Base-by-base conservation (phyloP, 2,329 filamentous ascomycete species). In the Fusarium falciforme region DNA sequence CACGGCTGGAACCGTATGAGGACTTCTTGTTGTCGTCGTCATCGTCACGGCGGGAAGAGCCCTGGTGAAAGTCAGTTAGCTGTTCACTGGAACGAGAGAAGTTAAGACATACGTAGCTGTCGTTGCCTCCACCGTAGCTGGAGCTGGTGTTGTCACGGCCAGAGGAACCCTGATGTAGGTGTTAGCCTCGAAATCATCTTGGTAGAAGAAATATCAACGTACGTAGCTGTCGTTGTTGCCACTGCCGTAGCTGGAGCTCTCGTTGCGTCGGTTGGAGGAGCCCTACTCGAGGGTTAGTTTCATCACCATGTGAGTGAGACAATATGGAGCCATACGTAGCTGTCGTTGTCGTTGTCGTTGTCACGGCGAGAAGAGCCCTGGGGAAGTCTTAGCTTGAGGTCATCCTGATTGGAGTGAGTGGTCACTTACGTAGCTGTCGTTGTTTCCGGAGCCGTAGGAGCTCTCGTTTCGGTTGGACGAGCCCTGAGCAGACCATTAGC, bases 361-460 rank as follows among this genome's bases (percentile, higher is more conserved):
- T 49, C 22, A 27, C 44, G 44, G 44, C 25, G 20, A 49, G 44
- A 49, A 27, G 44, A 49, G 44, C 44, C 44, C 44, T 49, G 14
- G 5, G 5, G 11, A 3, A 49, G 44, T 49, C 14, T 49, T 49
- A 49, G 44, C 25, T 27, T 27, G 16, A 27, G 14, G 44, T 12
- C 7, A 49, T 29, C 6, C 7, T 11, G 9, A 6, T 11, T 7
- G 2, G 25, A 49, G 16, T 17, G 16, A 49, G 22, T 6, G 25
- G 14, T 27, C 44, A 42, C 72, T 29, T 63, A 70, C 72, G 42
- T 62, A 74, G 61, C 42, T 68, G 59, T 63, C 62, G 64, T 73
- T 61, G 9, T 64, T 42, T 33, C 44, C 60, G 12, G 42, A 67
- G 63, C 64, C 67, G 20, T 62, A 70, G 12, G 64, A 52, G 40